Evolutionary conservation across 495 filamentous ascomycete genomes (phyloP), one percentile per base, ranked within the genome.

Genomic region (Usnea hakonensis): DNA sequence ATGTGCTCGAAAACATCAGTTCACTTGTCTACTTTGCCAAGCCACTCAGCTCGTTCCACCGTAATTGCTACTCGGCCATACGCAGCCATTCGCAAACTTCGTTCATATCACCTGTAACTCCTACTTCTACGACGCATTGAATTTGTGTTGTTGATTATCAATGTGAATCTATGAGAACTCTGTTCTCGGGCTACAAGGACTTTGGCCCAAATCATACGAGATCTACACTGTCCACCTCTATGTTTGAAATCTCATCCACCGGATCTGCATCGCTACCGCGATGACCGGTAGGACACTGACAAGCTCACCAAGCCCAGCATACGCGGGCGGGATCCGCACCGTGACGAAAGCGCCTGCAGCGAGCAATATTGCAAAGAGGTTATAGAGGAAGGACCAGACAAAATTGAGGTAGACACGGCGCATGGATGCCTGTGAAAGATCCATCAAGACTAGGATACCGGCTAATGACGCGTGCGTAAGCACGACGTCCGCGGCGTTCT

Each of bases 281-380:
- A 94, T 78, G 7, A 92, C 87, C 8, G 89, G 90, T 67, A 90
- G 57, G 0, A 92, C 87, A 68, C 89, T 91, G 2, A 90, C 85
- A 21, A 91, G 63, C 76, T 92, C 89, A 0, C 89, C 89, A 26
- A 91, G 67, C 0, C 87, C 89, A 0, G 89, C 89, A 78, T 82
- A 92, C 69, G 81, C 73, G 0, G 89, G 88, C 35, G 85, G 82
- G 70, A 93, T 90, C 43, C 87, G 74, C 2, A 76, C 78, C 62
- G 75, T 66, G 3, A 82, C 80, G 68, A 91, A 90, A 0, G 85
- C 86, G 0, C 89, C 89, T 0, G 85, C 83, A 5, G 81, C 87
- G 5, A 91, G 78, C 57, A 90, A 69, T 10, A 94, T 76, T 0
- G 89, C 89, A 64, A 90, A 83, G 13, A 83, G 52, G 65, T 94